A percentile compares a stretch with the other conserved stretches of the same genome.
Conservation (phyloP, 2,329 filamentous ascomycete species). For the Capronia americana region DNA sequence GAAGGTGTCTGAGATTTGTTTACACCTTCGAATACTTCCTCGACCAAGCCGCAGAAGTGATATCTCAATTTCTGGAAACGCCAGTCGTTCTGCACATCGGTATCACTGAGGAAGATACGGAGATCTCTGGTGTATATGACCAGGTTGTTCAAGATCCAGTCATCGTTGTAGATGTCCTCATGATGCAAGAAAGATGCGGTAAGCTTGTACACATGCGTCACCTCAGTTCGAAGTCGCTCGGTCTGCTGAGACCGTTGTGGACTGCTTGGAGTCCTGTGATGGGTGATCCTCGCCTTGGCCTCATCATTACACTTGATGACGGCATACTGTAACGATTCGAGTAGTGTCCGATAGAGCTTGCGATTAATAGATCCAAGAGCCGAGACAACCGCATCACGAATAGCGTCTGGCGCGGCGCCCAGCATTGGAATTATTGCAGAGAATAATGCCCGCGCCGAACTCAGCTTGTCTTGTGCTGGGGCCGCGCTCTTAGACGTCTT, state of each 20-base stretch:
- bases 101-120: slow-evolving; percentile 92
- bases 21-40: slow-evolving; percentile 90
- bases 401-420: slow-evolving; percentile 76
- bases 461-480: slow-evolving; percentile 72
- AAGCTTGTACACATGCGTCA: slow-evolving; percentile 94
- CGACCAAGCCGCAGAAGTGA: slow-evolving; percentile 92
- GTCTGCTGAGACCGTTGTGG: slow-evolving; percentile 81
- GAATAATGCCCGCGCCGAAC: slow-evolving; percentile 87
- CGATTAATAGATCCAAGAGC: slow-evolving; percentile 94
- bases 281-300: slow-evolving; percentile 78
- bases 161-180: slow-evolving; percentile 78
- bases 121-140: slow-evolving; percentile 89
- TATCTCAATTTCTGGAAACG: slow-evolving; percentile 89
- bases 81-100: slow-evolving; percentile 92
- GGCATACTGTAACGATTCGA: slow-evolving; percentile 87
- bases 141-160: slow-evolving; percentile 88
- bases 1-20: slow-evolving; percentile 83
- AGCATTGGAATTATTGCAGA: slow-evolving; percentile 88
- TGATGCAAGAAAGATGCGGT: slow-evolving; percentile 87
- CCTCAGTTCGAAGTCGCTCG: slow-evolving; percentile 87
- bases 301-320: slow-evolving; percentile 88
- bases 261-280: slow-evolving; percentile 83
- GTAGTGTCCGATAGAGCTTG: slow-evolving; percentile 86
- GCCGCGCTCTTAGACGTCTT: slow-evolving; percentile 72
- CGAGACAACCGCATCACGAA: slow-evolving; percentile 87